Evolutionary conservation across 441 rosid genomes (phyloP), one percentile per base, ranked within the genome.

Genomic region (Raphanus hybrid): DNA sequence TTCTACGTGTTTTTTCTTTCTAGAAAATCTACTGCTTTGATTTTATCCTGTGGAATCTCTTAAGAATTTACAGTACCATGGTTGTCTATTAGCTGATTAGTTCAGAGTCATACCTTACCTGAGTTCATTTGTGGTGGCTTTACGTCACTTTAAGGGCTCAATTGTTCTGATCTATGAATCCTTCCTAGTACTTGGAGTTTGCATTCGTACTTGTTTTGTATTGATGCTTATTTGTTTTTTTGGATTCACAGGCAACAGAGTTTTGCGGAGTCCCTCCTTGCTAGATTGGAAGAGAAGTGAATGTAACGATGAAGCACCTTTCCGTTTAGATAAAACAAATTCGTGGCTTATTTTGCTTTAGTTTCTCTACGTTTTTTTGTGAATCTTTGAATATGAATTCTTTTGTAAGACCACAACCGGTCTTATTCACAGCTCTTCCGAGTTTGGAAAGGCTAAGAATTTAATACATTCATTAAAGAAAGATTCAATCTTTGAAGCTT

Each of bases 221-320:
- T 15, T 68, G 54, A 78, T 63, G 62, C 61, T 82, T 39, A 69
- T 61, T 58, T 48, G 29, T 59, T 67, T 14, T 52, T 39, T 68
- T 45, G 5, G 26, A 34, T 82, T 81, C 70, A 80, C 94, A 92
- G 99, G 94, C 99, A 96, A 77, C 93, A 86, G 79, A 89, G 85
- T 81, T 96, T 93, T 70, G 96, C 97, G 0, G 99, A 92, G 82
- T 87, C 89, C 0, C 89, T 96, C 70, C 86, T 92, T 67, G 90
- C 65, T 64, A 84, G 90, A 67, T 74, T 92, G 78, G 96, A 93
- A 80, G 97, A 91, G 79, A 84, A 83, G 76, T 90, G 89, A 88
- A 6, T 16, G 67, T 32, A 74, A 39, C 27, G 34, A 67, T 54
- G 15, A 67, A 27, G 60, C 55, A 45, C 23, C 54, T 62, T 29